phyloP scores from a whole-genome alignment of 495 filamentous ascomycete species.

The Aspergillus bridgeri region DNA sequence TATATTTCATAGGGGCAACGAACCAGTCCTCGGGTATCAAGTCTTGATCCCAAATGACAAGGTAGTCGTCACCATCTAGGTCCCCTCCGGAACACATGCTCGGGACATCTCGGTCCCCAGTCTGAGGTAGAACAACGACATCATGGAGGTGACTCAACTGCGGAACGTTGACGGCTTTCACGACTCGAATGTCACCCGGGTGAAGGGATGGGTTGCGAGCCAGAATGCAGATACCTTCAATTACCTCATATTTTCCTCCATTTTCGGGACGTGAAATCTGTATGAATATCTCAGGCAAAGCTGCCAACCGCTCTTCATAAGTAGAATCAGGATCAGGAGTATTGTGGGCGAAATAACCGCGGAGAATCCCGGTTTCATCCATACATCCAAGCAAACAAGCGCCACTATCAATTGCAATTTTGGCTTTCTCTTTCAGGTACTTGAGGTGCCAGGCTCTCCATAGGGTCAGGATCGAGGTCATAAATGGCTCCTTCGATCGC shows the following conservation, averaged over 20 bases:
- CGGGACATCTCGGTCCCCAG: constrained; percentile 77
- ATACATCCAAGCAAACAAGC: constrained; percentile 87
- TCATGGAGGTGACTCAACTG: constrained; percentile 71
- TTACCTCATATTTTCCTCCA: constrained; percentile 53
- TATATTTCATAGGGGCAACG: constrained; percentile 70
- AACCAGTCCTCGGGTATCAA: constrained; percentile 70
- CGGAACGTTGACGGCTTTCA: constrained; percentile 74
- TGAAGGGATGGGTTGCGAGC: constrained; percentile 94
- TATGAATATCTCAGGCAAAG: constrained; percentile 83
- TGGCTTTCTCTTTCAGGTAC: constrained; percentile 87
- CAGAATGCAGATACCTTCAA: constrained; percentile 76
- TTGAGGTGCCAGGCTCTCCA: constrained; percentile 85
- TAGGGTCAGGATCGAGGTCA: constrained; percentile 66
- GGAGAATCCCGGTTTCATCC: constrained; percentile 75
- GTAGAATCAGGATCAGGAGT: constrained; percentile 21
- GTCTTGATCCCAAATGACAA: constrained; percentile 86
- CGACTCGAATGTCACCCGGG: constrained; percentile 87
- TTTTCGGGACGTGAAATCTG: constrained; percentile 61
- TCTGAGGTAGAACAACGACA: constrained; percentile 82
- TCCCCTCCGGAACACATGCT: constrained; percentile 97
- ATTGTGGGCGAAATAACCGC: constrained; percentile 57
- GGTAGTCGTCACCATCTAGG: constrained; percentile 92
- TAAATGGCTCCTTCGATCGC: constrained; percentile 71
- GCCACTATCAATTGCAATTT: constrained; percentile 73
- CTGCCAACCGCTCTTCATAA: constrained; percentile 35